Percentiles rank a stretch among this genome's conserved stretches.
Evolutionary conservation across 2,329 filamentous ascomycete species (phyloP).

Genomic region (Curvularia hawaiiensis): DNA sequence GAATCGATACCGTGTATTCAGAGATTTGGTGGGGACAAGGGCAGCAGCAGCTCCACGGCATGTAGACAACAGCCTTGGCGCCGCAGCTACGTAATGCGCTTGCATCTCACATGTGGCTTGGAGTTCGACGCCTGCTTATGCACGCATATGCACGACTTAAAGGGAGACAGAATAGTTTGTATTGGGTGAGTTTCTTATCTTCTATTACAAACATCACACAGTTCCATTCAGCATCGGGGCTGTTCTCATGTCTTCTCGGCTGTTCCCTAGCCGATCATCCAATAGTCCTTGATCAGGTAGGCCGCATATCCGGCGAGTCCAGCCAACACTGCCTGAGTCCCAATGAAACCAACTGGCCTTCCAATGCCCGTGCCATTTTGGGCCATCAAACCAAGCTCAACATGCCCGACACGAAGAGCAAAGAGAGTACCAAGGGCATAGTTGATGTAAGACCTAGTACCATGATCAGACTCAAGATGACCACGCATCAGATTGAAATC

Average conservation of each 20-base stretch:
- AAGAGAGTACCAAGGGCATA: slow-evolving; percentile 47
- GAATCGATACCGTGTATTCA: slow-evolving; percentile 18
- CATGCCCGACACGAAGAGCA: slow-evolving; percentile 48
- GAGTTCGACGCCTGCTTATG: background rate
- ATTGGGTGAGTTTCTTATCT: background rate
- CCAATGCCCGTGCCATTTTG: slow-evolving; percentile 31
- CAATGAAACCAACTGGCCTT: slow-evolving; percentile 36
- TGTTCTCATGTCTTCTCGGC: background rate
- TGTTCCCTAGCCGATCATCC: slow-evolving; percentile 19
- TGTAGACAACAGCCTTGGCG: slow-evolving; percentile 22
- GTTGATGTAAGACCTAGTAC: slow-evolving; percentile 40
- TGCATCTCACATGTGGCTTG: slow-evolving; percentile 10
- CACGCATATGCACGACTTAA: slow-evolving; percentile 3
- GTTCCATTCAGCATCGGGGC: background rate
- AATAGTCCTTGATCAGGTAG: slow-evolving; percentile 41
- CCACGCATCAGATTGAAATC: background rate
- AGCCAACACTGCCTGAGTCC: slow-evolving; percentile 38
- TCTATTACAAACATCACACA: background rate
- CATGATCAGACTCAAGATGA: slow-evolving; percentile 4
- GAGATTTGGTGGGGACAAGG: slow-evolving; percentile 22
- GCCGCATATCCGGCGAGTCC: slow-evolving; percentile 38
- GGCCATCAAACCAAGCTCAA: slow-evolving; percentile 47
- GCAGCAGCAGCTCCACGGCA: slow-evolving; percentile 15
- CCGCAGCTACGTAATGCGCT: slow-evolving; percentile 22
- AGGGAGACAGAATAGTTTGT: background rate